phyloP scores from a whole-genome alignment of 371 early-diverging fungal genomes.

The Apophysomyces elegans region DNA sequence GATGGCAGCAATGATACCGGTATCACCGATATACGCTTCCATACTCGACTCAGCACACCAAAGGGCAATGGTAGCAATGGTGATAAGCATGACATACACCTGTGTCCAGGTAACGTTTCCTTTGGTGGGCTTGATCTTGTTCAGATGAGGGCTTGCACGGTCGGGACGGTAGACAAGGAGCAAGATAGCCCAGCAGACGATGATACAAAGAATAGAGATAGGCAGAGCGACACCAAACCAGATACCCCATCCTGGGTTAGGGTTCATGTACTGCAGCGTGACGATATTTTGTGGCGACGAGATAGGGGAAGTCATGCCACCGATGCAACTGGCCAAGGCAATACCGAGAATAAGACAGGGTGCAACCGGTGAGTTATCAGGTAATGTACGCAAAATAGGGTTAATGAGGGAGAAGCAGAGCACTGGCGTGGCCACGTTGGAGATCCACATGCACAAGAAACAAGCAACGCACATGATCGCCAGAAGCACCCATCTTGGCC shows the following conservation, averaged over 20 bases:
- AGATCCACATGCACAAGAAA: constrained; percentile 80
- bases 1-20: constrained; percentile 89
- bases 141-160: constrained; percentile 50
- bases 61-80: constrained; percentile 69
- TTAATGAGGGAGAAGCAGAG: constrained; percentile 81
- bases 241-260: constrained; percentile 81
- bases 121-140: constrained; percentile 50
- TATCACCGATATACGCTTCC: constrained; percentile 79
- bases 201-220: constrained; percentile 64
- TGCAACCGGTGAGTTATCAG: constrained; percentile 72
- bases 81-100: constrained; percentile 59
- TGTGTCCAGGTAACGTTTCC: constrained; percentile 60
- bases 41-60: constrained; percentile 86
- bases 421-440: constrained; percentile 86
- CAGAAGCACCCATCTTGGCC: constrained; percentile 68
- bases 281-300: constrained; percentile 93
- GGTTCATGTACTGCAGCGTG: constrained; percentile 82
- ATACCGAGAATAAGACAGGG: constrained; percentile 89
- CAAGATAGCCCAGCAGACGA: constrained; percentile 82
- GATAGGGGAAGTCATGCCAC: constrained; percentile 95
- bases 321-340: constrained; percentile 91
- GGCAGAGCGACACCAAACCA: constrained; percentile 84
- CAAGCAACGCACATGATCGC: constrained; percentile 79
- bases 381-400: constrained; percentile 77
- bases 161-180: constrained; percentile 67